These are phyloP conservation scores for Brettanomyces nanus DNA, from an alignment of 805 yeast species.

Conservation along the genomic window DNA sequence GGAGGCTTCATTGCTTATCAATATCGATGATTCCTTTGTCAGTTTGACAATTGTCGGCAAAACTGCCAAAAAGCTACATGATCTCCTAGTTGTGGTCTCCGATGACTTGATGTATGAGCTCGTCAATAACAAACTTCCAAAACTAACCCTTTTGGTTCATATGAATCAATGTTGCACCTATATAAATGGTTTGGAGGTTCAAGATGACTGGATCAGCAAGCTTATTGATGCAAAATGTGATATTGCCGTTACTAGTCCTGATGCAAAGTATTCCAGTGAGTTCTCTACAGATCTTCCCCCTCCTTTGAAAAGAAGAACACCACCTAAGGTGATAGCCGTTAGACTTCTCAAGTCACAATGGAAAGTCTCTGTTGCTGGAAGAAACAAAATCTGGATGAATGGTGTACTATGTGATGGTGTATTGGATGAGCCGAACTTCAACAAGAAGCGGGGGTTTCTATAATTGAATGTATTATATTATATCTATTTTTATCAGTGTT, in stretches of 20 bases:
- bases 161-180: conserved; percentile 13
- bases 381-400: conserved; percentile 18
- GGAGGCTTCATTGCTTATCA: conserved; percentile 26
- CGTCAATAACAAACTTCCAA: conserved; percentile 9
- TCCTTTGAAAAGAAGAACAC: not conserved
- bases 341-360: conserved; percentile 36
- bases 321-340: conserved; percentile 30
- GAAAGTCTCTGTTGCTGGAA: conserved; percentile 22
- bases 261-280: not conserved
- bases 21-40: conserved; percentile 22
- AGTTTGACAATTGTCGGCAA: conserved; percentile 17
- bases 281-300: not conserved
- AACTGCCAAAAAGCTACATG: conserved; percentile 19
- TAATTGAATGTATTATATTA: conserved; percentile 6
- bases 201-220: conserved; percentile 20
- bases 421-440: conserved; percentile 17
- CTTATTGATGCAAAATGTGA: conserved; percentile 3
- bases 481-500: conserved; percentile 32
- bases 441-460: conserved; percentile 17
- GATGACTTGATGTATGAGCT: conserved; percentile 22
- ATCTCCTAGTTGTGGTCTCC: conserved; percentile 13
- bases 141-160: conserved; percentile 16
- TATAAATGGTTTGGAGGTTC: conserved; percentile 24
- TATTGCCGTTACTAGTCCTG: not conserved
- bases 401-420: conserved; percentile 22